Evolutionary conservation across 2,329 filamentous ascomycete genomes (phyloP), one percentile per base, ranked within the genome.

Genomic region (Trichophyton equinum): DNA sequence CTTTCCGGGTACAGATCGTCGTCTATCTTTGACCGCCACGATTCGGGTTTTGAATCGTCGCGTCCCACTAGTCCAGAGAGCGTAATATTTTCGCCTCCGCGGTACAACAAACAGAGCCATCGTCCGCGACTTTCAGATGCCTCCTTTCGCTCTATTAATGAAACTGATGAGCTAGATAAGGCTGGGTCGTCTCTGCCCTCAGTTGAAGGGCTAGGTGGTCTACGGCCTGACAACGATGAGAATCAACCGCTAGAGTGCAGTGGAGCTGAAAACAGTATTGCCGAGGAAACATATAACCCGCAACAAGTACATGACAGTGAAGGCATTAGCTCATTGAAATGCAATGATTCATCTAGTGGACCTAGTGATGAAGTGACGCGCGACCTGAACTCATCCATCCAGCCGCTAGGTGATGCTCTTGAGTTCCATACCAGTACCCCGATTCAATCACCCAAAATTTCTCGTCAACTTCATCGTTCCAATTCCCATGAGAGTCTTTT

Each of bases 401-500:
- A 53, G 11, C 22, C 49, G 25, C 49, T 30, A 15, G 22, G 11
- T 30, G 49, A 30, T 15, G 13, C 27, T 30, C 7, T n/a, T 13
- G 25, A 53, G 33, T 3, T n/a, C 49, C 11, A 33, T 13, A 20
- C 25, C 47, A 38, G 58, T 8, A 22, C 36, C 7, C 49, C 22
- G 22, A 53, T 33, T 15, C 22, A 53, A 13, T 67, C 71, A 15
- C 66, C 67, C 20, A 62, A 66, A 30, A 68, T 66, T 47, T 69
- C 66, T 73, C 76, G 75, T 59, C 72, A 74, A 1, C 73, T 91
- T 3, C 87, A 83, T 46, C 85, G 87, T 36, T 80, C 55, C 2
- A 71, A 84, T 1, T 96, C 91, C 1, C 90, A 95, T 67, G 91
- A 96, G 71, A 95, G 89, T 18, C 85, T 96, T 63, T 82, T 96